Base-by-base conservation (phyloP, 805 yeast species). In the Wickerhamomyces xylosicus region DNA sequence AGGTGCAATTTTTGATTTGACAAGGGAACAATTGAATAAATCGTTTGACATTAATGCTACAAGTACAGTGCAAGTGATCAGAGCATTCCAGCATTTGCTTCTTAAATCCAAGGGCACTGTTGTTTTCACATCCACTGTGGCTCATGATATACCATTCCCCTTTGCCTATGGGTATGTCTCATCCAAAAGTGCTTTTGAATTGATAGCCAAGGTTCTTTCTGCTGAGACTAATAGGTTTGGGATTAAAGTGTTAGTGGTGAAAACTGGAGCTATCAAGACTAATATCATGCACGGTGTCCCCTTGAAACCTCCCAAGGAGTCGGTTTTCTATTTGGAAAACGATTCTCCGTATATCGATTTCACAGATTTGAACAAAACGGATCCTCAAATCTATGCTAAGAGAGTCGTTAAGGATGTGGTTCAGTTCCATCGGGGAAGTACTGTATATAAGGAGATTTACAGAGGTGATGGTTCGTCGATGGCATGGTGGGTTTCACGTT, bases 241-340 rank as follows among this genome's bases (percentile, higher is more conserved):
- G 1, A 67, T 66, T 28, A 52, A 54, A 37, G 67, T 64, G 3
- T 58, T 64, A 36, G 54, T 60, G 43, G 58, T 66, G 7, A 49
- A 59, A 21, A 61, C 70, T 3, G 72, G 72, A 3, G 63, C 61
- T 11, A 67, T 67, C 11, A 50, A 58, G 18, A 60, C 69, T 3
- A 60, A 50, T 11, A 58, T 64, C 25, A n/a, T n/a, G n/a, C n/a
- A n/a, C n/a, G n/a, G n/a, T n/a, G n/a, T n/a, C n/a, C n/a, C n/a
- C n/a, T n/a, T n/a, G n/a, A n/a, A n/a, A n/a, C n/a, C n/a, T n/a
- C n/a, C n/a, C n/a, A n/a, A n/a, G n/a, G n/a, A n/a, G n/a, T n/a
- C n/a, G n/a, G n/a, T n/a, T n/a, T n/a, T n/a, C n/a, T n/a, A n/a
- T n/a, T n/a, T n/a, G n/a, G n/a, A n/a, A n/a, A n/a, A n/a, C n/a